These are phyloP conservation scores for Talinum fruticosum DNA, from an alignment of 148 eudicot genomes.

Conservation along the genomic window DNA sequence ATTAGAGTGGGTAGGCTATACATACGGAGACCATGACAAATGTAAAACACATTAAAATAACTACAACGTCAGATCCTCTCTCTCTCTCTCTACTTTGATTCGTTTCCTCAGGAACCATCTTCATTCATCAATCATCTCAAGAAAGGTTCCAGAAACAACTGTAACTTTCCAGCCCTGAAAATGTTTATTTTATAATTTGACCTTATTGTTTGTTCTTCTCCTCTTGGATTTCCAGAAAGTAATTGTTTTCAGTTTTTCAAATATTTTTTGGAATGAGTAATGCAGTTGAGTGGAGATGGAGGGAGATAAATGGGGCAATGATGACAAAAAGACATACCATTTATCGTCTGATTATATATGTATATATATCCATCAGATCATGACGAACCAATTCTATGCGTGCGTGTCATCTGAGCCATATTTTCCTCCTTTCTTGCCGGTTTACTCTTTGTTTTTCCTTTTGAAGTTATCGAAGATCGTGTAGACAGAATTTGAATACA, in stretches of 20 bases:
- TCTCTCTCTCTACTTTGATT: not conserved
- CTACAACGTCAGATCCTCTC: not conserved
- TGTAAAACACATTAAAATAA: too few species aligned
- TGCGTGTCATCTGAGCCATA: constrained; percentile 6
- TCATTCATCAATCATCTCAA: too few species aligned
- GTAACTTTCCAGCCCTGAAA: not conserved
- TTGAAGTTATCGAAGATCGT: not conserved
- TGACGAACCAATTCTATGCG: not conserved
- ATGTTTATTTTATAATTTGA: too few species aligned
- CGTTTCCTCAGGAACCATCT: not conserved
- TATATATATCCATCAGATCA: not conserved
- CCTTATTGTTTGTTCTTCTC: too few species aligned
- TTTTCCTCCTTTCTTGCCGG: not conserved
- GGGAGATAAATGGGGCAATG: not conserved
- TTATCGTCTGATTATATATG: not conserved
- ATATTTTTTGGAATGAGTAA: too few species aligned
- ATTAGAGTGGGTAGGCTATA: not conserved
- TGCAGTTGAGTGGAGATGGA: not conserved
- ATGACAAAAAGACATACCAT: not conserved
- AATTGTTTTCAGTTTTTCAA: too few species aligned
- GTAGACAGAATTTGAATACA: too few species aligned
- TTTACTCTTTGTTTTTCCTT: not conserved
- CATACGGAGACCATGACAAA: not conserved
- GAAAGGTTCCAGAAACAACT: not conserved
- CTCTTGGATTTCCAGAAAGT: too few species aligned